Base-by-base conservation (phyloP, 169 alveolate genomes). In the Plasmodium sp. region DNA sequence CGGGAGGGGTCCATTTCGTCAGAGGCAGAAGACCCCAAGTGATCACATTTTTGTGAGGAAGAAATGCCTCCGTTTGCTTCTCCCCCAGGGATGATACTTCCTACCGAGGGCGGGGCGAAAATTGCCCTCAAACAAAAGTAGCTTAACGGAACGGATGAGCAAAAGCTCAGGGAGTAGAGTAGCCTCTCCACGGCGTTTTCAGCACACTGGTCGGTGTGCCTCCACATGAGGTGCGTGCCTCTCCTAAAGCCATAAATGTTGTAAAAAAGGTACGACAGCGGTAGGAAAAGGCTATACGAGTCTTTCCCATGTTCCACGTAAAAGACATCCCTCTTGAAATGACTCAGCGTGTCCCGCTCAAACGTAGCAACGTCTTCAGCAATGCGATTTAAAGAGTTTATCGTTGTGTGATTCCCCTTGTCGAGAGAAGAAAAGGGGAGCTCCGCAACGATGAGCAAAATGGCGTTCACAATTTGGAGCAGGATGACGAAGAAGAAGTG, bases 201-300 rank as follows among this genome's bases (percentile, higher is more conserved):
- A 12, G 51, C 45, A 2, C 12, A 16, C n/a, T 81, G 33, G 14
- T 45, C 62, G 22, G 74, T 51, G 12, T 14, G 27, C 51, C 12
- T 6, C n/a, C 36, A 31, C 36, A 31, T 48, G 39, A 16, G 56
- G 39, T 27, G 39, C 1, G 43, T 18, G 27, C 48, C 56, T 45
- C 56, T 73, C 36, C 0, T 16, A 74, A 85, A 4, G 33, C 16
- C 62, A 39, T 74, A 67, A 27, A 85, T 5, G 58, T 85, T 85
- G 58, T 85, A 85, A 85, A 85, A 85, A 31, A 85, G 67, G 81
- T 85, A 85, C 5, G 86, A 74, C 4, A 85, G 45, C 1, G 93
- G 93, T 51, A 85, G 10, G 31, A 85, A 54, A n/a, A 75, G 58
- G 67, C 54, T 85, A 54, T 74, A 54, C 14, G 93, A 85, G 27